These are phyloP conservation scores for Solanum raphanifolium DNA, from an alignment of 257 asterid species.

Conservation along the genomic window DNA sequence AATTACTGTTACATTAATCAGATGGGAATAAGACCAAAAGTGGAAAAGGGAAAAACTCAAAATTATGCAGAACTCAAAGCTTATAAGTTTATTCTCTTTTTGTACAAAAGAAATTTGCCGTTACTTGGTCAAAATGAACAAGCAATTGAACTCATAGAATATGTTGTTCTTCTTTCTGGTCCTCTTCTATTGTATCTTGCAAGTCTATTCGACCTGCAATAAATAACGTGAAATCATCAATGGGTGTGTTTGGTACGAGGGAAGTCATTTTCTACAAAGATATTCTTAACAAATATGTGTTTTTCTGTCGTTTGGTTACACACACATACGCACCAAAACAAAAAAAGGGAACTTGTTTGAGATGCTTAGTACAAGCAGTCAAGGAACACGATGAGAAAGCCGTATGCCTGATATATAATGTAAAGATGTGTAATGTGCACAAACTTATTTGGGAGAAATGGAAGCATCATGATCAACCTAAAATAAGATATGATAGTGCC, in stretches of 20 bases:
- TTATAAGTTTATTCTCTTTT: constrained; percentile 20
- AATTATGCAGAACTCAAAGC: neutral
- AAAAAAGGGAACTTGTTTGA: neutral
- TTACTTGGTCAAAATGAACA: constrained; percentile 1
- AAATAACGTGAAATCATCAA: neutral
- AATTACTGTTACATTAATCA: neutral
- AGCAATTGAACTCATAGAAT: neutral
- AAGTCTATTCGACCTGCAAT: constrained; percentile 57
- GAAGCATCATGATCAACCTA: neutral
- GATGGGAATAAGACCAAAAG: neutral
- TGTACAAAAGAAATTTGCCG: constrained; percentile 18
- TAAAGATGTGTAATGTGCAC: neutral
- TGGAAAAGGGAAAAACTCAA: neutral
- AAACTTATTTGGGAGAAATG: neutral
- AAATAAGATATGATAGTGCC: neutral
- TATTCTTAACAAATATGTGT: neutral
- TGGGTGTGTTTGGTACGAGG: neutral
- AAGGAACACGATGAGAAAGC: neutral
- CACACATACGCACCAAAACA: neutral
- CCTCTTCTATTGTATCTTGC: constrained; percentile 57
- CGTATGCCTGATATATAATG: neutral
- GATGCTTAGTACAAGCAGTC: neutral
- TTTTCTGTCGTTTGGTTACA: neutral
- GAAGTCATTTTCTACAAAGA: neutral
- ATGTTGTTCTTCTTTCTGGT: constrained; percentile 25